Conservation (phyloP, 2,329 filamentous ascomycete species). For the Sclerotinia subarctica region DNA sequence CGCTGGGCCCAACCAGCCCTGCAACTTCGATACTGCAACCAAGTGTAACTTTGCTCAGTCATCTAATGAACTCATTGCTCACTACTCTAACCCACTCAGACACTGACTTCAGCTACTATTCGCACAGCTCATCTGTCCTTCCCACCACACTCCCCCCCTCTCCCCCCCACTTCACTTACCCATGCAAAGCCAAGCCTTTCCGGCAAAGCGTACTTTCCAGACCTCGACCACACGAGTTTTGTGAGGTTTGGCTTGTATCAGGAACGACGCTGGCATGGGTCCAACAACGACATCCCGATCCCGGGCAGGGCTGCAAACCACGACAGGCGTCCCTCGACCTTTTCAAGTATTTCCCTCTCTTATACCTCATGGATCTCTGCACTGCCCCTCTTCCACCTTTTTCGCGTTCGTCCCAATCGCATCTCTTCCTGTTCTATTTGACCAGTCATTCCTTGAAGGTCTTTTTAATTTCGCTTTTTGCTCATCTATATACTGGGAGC, state of each 20-base stretch:
- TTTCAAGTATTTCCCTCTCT: conserved; percentile 45
- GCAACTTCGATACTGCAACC: conserved; percentile 25
- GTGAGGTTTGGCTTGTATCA: conserved; percentile 39
- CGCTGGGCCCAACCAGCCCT: conserved; percentile 18
- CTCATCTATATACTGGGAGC: conserved; percentile 52
- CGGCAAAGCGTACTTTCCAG: conserved; percentile 32
- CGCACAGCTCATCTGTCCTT: conserved; percentile 15
- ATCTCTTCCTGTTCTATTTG: conserved; percentile 42
- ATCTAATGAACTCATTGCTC: conserved; percentile 10
- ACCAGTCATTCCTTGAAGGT: conserved; percentile 52
- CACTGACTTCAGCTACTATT: conserved; percentile 19
- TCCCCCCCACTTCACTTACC: conserved; percentile 18
- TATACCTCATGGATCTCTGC: conserved; percentile 51
- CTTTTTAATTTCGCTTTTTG: conserved; percentile 45
- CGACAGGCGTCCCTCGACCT: conserved; percentile 39
- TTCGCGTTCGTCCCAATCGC: conserved; percentile 47
- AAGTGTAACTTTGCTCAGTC: conserved; percentile 18
- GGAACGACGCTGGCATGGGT: conserved; percentile 35
- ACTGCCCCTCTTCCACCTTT: conserved; percentile 46
- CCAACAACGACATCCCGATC: conserved; percentile 35
- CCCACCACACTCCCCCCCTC: not conserved
- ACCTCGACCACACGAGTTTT: conserved; percentile 35
- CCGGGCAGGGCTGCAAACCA: conserved; percentile 33
- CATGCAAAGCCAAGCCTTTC: conserved; percentile 29
- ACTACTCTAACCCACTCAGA: conserved; percentile 2